phyloP scores from a whole-genome alignment of 352 stramenopile species.

The Pythium dissotocum region DNA sequence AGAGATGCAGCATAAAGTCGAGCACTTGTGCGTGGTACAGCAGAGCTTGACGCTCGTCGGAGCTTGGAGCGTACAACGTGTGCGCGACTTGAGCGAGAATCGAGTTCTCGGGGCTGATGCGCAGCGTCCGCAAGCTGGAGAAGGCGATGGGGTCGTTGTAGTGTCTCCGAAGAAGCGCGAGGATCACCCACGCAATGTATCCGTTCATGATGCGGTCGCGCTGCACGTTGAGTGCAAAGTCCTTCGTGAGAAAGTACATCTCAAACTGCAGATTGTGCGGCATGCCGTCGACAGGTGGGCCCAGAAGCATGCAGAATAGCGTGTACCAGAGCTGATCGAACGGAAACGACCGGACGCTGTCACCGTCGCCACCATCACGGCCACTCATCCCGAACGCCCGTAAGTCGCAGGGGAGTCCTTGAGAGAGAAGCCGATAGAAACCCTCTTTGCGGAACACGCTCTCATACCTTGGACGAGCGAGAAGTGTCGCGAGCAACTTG shows the following conservation, averaged over 20 bases:
- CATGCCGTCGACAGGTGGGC: slow-evolving; percentile 58
- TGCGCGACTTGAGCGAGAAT: slow-evolving; percentile 27
- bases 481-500: slow-evolving; percentile 47
- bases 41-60: neutral
- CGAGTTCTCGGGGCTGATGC: slow-evolving; percentile 22
- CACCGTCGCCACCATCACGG: neutral
- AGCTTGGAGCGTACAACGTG: slow-evolving; percentile 17
- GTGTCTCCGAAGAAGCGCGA: slow-evolving; percentile 52
- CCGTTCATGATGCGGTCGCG: slow-evolving; percentile 53
- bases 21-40: slow-evolving; percentile 50
- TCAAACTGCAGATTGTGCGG: slow-evolving; percentile 64
- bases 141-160: slow-evolving; percentile 54
- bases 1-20: slow-evolving; percentile 51
- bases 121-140: slow-evolving; percentile 13
- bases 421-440: slow-evolving; percentile 65
- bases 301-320: slow-evolving; percentile 65
- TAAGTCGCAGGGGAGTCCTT: slow-evolving; percentile 56
- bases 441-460: slow-evolving; percentile 61
- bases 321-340: slow-evolving; percentile 76
- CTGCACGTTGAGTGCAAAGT: slow-evolving; percentile 71
- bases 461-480: slow-evolving; percentile 53
- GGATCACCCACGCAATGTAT: slow-evolving; percentile 52
- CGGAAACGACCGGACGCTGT: slow-evolving; percentile 32
- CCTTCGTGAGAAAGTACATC: slow-evolving; percentile 62
- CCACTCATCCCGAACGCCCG: slow-evolving; percentile 22